Evolutionary conservation across 805 yeast genomes (phyloP), one percentile per base, ranked within the genome.

Genomic region (Candida xiaguanensis): DNA sequence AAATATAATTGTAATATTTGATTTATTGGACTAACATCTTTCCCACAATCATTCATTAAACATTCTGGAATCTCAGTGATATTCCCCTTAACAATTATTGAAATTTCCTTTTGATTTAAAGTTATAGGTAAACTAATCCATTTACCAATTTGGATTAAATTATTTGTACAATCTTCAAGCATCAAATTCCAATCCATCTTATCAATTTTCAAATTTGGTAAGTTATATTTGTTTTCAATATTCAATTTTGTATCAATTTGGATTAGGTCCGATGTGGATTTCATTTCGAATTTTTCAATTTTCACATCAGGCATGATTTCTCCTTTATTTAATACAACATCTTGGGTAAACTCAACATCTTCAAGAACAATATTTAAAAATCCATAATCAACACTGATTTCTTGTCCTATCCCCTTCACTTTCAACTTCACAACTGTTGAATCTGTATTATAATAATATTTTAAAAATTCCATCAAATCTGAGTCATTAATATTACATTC

Each of bases 131-230:
- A 38, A 8, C 52, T 49, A 12, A 25, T 36, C 60, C 64, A 57
- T 8, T 29, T 25, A 2, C 68, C 69, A 3, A 64, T 36, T 11
- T 36, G 34, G 6, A 50, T 41, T 8, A 51, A 46, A 2, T 47
- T 30, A 3, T 33, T 34, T 5, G 50, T 30, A 46, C 70, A 64
- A 39, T 58, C 60, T 18, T 50, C 42, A 2, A 65, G 32, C 8
- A 51, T 46, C 1, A 64, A 26, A 29, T 56, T 52, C 67, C 65
- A 60, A 32, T 53, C 49, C 11, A 60, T 49, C 6, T 49, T 23
- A 5, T 42, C 52, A 7, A 63, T 31, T 3, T 42, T 31, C 9
- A 53, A 44, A 11, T 39, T 43, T 3, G 43, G 44, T 2, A 52
- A 28, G 5, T 33, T 26, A 5, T 24, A 19, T 4, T 27, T 26